These are phyloP conservation scores for Wallacemonas sp. DNA, from an alignment of 208 protist species.

Conservation along the genomic window DNA sequence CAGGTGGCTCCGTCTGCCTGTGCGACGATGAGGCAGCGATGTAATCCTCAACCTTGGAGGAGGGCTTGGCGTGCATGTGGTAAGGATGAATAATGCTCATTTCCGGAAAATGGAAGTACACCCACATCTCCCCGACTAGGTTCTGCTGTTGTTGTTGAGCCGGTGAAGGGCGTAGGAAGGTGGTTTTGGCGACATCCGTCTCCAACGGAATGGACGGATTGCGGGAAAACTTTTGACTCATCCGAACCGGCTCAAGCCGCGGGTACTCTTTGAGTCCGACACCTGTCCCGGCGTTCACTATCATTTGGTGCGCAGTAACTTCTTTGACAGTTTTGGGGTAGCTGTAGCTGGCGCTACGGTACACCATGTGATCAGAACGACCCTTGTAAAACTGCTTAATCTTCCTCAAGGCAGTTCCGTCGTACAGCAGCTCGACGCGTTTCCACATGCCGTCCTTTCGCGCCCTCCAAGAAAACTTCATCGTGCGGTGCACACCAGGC, in stretches of 20 bases:
- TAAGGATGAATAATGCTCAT: slow-evolving; percentile 79
- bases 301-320: slow-evolving; percentile 29
- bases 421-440: slow-evolving; percentile 79
- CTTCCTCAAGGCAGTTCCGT: slow-evolving; percentile 57
- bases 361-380: slow-evolving; percentile 70
- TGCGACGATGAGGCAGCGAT: slow-evolving; percentile 43
- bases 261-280: slow-evolving; percentile 45
- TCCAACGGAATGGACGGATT: slow-evolving; percentile 41
- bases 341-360: slow-evolving; percentile 78
- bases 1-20: slow-evolving; percentile 39
- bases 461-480: slow-evolving; percentile 87
- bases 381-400: slow-evolving; percentile 86
- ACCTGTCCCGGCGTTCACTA: slow-evolving; percentile 24
- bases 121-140: slow-evolving; percentile 71
- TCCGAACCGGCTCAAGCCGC: slow-evolving; percentile 72
- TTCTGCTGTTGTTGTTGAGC: slow-evolving; percentile 18
- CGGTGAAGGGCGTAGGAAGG: slow-evolving; percentile 45
- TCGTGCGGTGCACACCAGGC: slow-evolving; percentile 62
- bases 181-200: slow-evolving; percentile 75
- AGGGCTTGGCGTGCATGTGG: slow-evolving; percentile 77
- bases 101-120: slow-evolving; percentile 81
- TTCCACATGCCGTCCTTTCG: slow-evolving; percentile 80
- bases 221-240: slow-evolving; percentile 85
- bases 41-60: slow-evolving; percentile 77
- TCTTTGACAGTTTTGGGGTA: slow-evolving; percentile 34